phyloP scores from a whole-genome alignment of 202 grass and related monocot genomes.

The Hordeum pubiflorum region DNA sequence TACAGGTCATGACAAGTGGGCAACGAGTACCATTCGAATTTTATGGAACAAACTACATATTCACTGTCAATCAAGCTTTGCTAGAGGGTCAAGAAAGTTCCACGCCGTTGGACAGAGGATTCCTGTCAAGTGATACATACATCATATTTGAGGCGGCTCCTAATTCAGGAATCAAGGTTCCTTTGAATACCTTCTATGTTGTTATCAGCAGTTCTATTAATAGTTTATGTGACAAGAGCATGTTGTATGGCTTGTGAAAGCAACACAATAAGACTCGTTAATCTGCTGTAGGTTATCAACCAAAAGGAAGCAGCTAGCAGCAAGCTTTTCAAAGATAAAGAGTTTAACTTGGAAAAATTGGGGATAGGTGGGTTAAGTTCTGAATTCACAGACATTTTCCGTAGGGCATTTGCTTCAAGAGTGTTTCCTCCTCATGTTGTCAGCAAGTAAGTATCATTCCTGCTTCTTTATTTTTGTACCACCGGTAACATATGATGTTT shows the following conservation, averaged over 20 bases:
- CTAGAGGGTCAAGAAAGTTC: conserved; percentile 81
- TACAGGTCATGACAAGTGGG: conserved; percentile 75
- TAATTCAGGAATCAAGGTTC: conserved; percentile 98
- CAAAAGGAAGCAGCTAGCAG: conserved; percentile 94
- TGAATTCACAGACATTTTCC: conserved; percentile 97
- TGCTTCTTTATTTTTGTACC: conserved; percentile 14
- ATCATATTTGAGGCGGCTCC: conserved; percentile 90
- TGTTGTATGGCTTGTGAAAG: conserved; percentile 8
- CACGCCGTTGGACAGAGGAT: conserved; percentile 68
- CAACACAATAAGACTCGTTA: not conserved
- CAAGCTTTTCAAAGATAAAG: conserved; percentile 97
- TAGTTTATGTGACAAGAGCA: not conserved
- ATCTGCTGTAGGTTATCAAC: conserved; percentile 67
- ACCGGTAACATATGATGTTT: not conserved
- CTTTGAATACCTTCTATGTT: conserved; percentile 19
- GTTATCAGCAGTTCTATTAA: conserved; percentile 14
- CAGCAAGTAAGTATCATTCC: conserved; percentile 60
- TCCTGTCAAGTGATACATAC: conserved; percentile 76
- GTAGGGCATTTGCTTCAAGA: conserved; percentile 96
- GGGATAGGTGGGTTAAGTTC: conserved; percentile 86
- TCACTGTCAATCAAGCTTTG: conserved; percentile 86
- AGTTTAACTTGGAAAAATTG: conserved; percentile 91
- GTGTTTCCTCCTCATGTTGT: conserved; percentile 86
- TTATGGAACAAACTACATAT: conserved; percentile 92
- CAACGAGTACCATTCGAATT: conserved; percentile 95